Percentiles rank a stretch among this genome's conserved stretches.
phyloP scores from a whole-genome alignment of 495 filamentous ascomycete species.

The Penicillium diatomitis region DNA sequence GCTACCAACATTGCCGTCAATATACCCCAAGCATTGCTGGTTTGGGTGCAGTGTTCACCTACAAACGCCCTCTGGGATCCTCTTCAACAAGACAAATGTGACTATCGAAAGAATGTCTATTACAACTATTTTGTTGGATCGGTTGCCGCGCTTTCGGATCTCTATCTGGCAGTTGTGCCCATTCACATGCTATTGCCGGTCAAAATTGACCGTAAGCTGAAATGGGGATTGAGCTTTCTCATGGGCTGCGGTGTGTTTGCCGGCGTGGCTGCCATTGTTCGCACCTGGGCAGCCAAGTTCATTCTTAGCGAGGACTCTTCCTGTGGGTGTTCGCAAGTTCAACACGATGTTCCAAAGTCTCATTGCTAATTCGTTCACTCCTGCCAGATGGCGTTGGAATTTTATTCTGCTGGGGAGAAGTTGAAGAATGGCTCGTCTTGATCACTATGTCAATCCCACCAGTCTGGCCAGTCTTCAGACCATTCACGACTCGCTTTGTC shows the following conservation, averaged over 20 bases:
- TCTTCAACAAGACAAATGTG: constrained; percentile 9
- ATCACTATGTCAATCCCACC: constrained; percentile 22
- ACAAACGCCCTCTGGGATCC: constrained; percentile 16
- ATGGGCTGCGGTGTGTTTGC: constrained; percentile 21
- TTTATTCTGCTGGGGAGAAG: constrained; percentile 19
- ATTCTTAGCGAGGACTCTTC: constrained; percentile 16
- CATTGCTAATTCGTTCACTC: neutral
- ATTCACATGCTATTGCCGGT: constrained; percentile 17
- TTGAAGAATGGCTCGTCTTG: constrained; percentile 20
- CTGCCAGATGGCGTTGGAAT: constrained; percentile 12
- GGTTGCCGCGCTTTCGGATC: constrained; percentile 14
- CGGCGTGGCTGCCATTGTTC: constrained; percentile 16
- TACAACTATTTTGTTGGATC: constrained; percentile 19
- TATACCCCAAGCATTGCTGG: constrained; percentile 15
- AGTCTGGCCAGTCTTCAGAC: constrained; percentile 18
- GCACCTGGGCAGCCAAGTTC: constrained; percentile 19
- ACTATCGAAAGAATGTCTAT: constrained; percentile 16
- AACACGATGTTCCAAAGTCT: neutral
- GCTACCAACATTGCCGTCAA: constrained; percentile 15
- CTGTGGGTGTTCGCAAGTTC: constrained; percentile 4
- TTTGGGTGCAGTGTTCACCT: constrained; percentile 18
- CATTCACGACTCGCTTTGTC: constrained; percentile 19
- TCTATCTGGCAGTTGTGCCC: constrained; percentile 18
- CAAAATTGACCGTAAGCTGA: constrained; percentile 17
- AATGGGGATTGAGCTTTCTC: constrained; percentile 20